Evolutionary conservation across 2,329 filamentous ascomycete species (phyloP), one percentile per base, ranked within the genome.

Genomic region (Rasamsonia emersonii): DNA sequence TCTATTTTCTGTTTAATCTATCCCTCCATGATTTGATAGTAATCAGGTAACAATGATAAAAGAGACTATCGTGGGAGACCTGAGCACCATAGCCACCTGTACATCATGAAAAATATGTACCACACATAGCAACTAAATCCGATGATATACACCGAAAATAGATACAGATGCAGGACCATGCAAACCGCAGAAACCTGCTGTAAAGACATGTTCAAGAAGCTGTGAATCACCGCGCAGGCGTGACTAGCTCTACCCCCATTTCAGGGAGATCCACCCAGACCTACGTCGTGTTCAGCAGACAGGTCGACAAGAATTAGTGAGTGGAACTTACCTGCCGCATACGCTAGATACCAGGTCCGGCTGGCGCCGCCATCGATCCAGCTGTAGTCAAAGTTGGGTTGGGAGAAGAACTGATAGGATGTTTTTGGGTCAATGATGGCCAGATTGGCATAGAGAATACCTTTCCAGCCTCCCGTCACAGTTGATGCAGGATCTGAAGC

Each of bases 281-380:
- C 36, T 38, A 26, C n/a, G 20, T 23, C 20, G 11, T 11, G 11
- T 8, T 23, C 20, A 23, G 20, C 20, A 23, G 9, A 9, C 20
- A 23, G n/a, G n/a, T 17, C 25, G 14, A 28, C 23, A 21, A 31
- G 30, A n/a, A n/a, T 30, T 24, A 38, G 24, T 30, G 5, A 13
- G 11, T n/a, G 20, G 5, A 32, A 53, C 53, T 47, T 54, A 77
- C 82, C 80, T 43, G 84, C 86, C 46, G 79, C 69, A 58, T 78
- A 85, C 24, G 81, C 79, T 60, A 93, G 60, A 62, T 88, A 93
- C 86, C 86, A 93, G 17, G 84, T 89, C 58, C 77, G 64, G 49
- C 78, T 82, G 2, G 84, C 85, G 10, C 91, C 89, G 1, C 83
- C 85, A 60, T 95, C 64, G 33, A 67, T 56, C 73, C 75, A 85